A percentile compares a stretch with the other conserved stretches of the same genome.
These are phyloP conservation scores for Jatropha multifida DNA, from an alignment of 441 rosid species.

Conservation along the genomic window DNA sequence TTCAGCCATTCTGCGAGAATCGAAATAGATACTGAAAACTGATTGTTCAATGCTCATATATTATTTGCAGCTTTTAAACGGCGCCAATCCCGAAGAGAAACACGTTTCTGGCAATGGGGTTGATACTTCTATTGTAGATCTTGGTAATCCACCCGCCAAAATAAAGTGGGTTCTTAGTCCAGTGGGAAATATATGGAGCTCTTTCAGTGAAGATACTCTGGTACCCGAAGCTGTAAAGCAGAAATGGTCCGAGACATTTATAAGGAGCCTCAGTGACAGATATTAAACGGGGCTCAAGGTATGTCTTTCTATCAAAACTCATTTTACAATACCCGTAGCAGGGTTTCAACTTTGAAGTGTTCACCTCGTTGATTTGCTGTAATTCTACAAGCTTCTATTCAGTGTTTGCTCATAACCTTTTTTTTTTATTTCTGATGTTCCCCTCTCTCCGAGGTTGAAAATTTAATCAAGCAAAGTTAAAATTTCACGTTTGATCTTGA, in stretches of 20 bases:
- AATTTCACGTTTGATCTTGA: no score
- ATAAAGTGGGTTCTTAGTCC: constrained; percentile 54
- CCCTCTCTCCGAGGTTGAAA: no score
- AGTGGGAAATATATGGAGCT: constrained; percentile 39
- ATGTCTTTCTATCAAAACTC: neutral
- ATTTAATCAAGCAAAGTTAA: neutral
- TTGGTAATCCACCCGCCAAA: constrained; percentile 37
- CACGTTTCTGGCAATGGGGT: constrained; percentile 8
- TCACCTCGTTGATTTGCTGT: neutral
- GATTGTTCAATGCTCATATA: neutral
- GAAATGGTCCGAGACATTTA: constrained; percentile 48
- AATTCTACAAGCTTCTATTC: no score
- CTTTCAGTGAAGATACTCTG: constrained; percentile 35
- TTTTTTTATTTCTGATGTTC: no score
- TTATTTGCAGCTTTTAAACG: constrained; percentile 25
- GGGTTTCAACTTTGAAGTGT: no score
- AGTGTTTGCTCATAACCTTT: no score
- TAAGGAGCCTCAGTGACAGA: constrained; percentile 28
- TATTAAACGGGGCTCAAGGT: constrained; percentile 11
- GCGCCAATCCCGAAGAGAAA: constrained; percentile 23
- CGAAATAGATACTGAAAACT: no score
- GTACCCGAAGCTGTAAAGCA: constrained; percentile 39
- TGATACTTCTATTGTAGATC: constrained; percentile 18
- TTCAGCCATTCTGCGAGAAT: no score
- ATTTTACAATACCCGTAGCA: no score